Conservation (phyloP, 2,329 filamentous ascomycete genomes). For the Apiospora arundinis region DNA sequence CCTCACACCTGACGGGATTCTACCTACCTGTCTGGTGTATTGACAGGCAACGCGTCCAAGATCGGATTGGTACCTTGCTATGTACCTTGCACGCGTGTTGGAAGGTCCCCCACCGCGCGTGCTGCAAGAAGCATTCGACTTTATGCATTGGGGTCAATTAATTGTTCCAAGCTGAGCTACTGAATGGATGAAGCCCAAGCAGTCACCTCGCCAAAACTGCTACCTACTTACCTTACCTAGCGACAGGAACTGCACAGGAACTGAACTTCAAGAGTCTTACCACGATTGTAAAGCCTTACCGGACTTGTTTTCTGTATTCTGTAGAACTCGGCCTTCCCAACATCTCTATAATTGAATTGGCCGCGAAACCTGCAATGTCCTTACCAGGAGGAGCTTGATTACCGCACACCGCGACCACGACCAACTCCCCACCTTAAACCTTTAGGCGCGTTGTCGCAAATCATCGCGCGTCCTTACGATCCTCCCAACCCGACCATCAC, state of each 20-base stretch:
- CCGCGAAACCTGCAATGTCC: conserved; percentile 3
- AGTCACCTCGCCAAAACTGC: neutral
- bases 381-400: conserved; percentile 7
- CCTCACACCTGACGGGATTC: neutral
- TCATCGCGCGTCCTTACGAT: conserved; percentile 15
- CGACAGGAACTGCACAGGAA: neutral
- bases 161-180: conserved; percentile 8
- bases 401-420: conserved; percentile 5
- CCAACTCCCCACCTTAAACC: conserved; percentile 18
- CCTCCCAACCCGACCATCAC: neutral
- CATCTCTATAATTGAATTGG: neutral
- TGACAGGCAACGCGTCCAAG: conserved; percentile 8
- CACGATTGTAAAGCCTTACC: neutral
- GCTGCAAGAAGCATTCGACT: conserved; percentile 8
- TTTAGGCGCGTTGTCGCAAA: conserved; percentile 20
- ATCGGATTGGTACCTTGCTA: conserved; percentile 7
- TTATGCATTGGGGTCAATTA: neutral
- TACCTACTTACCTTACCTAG: neutral
- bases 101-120: neutral
- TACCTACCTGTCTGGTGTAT: neutral
- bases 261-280: neutral
- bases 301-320: neutral
- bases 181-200: neutral
- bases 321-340: neutral
- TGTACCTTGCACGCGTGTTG: neutral